Evolutionary conservation across 257 asterid genomes (phyloP).

Genomic region (Solanum phureja): DNA sequence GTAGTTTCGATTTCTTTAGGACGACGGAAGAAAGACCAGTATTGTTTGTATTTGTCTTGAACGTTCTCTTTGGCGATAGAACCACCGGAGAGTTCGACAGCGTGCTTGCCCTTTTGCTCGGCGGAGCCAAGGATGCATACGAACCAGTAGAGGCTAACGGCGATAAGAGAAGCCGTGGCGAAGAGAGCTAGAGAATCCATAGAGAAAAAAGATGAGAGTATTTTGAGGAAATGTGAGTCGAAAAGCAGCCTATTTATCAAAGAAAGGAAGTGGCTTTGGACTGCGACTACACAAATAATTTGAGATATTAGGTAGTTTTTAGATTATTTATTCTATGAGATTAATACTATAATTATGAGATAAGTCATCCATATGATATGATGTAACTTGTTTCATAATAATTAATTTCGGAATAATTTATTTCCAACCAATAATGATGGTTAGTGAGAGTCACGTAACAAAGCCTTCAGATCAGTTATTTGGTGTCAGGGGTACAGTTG

Average conservation of each 20-base stretch:
- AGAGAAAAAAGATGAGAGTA: not conserved
- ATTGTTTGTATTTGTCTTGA: slow-evolving; percentile 50
- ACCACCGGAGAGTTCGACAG: slow-evolving; percentile 66
- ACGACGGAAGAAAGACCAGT: slow-evolving; percentile 70
- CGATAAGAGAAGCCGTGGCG: slow-evolving; percentile 43
- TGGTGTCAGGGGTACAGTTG: not conserved
- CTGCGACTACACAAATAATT: not conserved
- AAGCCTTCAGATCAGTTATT: no score
- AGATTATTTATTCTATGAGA: no score
- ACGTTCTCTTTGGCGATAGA: slow-evolving; percentile 54
- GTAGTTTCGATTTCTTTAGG: slow-evolving; percentile 54
- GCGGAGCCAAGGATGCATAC: slow-evolving; percentile 58
- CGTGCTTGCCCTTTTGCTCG: slow-evolving; percentile 57
- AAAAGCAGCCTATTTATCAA: not conserved
- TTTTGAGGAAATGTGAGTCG: not conserved
- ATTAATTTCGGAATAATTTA: no score
- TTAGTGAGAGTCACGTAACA: not conserved
- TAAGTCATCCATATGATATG: no score
- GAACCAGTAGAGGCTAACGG: slow-evolving; percentile 65
- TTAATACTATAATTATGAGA: no score
- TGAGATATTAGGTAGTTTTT: no score
- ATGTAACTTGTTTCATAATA: no score
- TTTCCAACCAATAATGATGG: not conserved
- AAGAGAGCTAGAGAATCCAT: slow-evolving; percentile 52
- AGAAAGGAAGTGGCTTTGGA: not conserved